Percentiles rank a stretch among this genome's conserved stretches.
These are phyloP conservation scores for Rhodotorula sp. DNA, from an alignment of 1,284 basidiomycete genomes.

Conservation along the genomic window DNA sequence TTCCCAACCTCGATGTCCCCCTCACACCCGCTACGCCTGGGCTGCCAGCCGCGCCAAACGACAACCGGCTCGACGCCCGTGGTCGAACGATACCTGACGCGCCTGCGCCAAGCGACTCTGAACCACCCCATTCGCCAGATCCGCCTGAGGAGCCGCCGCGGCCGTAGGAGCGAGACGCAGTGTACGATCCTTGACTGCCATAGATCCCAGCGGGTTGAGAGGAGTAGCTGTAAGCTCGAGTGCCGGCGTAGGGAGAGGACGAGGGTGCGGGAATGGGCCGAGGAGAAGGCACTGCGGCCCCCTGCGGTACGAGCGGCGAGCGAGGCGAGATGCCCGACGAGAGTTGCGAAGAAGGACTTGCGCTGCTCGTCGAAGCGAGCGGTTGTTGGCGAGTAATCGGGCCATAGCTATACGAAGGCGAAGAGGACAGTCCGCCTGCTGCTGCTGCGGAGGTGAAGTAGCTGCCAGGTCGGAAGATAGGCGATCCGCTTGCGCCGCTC, in stretches of 20 bases:
- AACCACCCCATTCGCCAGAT: background rate
- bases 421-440: background rate
- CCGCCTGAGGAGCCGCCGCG: slow-evolving; percentile 8
- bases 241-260: slow-evolving; percentile 7
- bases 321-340: slow-evolving; percentile 4
- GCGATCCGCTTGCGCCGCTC: slow-evolving; percentile 6
- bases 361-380: background rate
- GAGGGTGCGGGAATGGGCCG: slow-evolving; percentile 16
- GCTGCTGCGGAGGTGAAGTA: slow-evolving; percentile 21
- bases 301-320: slow-evolving; percentile 4
- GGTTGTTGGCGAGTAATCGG: slow-evolving; percentile 14
- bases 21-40: background rate
- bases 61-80: background rate
- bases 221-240: background rate
- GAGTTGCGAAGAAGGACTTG: background rate
- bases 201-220: background rate
- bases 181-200: slow-evolving; percentile 17
- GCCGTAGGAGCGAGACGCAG: slow-evolving; percentile 17
- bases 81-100: background rate
- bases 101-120: background rate
- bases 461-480: slow-evolving; percentile 33
- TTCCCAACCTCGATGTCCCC: background rate
- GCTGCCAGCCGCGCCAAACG: slow-evolving; percentile 6
- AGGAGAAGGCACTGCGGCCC: background rate
- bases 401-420: slow-evolving; percentile 9